Evolutionary conservation across 176 grass and related monocot species (phyloP), one percentile per base, ranked within the genome.

Genomic region (Paspalum notatum): DNA sequence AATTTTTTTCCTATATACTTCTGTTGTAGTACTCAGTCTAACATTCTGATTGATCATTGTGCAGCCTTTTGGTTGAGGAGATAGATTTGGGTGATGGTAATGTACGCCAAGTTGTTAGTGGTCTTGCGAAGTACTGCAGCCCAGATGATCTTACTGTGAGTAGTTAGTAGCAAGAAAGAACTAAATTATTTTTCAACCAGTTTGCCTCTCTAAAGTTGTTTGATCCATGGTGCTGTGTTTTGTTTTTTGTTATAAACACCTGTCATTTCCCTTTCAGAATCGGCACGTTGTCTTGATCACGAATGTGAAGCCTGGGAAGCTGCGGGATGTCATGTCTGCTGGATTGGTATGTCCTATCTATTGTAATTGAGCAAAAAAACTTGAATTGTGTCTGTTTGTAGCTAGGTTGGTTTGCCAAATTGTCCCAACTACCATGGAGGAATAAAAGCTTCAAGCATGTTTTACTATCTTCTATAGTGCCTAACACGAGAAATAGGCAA

Each of bases 271-370:
- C 82, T 85, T 82, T 69, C 71, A 99, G 96, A 99, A 99, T 76
- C 96, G 88, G 9, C 86, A 54, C 20, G 90, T 99, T 22, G 90
- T 93, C 44, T 90, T 99, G 54, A 95, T 99, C 79, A 99, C 96
- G 5, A 99, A 99, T 85, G 96, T 99, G 84, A 95, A 99, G 72
- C 96, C 96, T 66, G 96, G 96, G 84, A 99, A 99, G 71, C 49
- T 99, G 72, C 88, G 92, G 8, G 96, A 99, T 76, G 79, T 95
- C 38, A 86, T 90, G 96, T 99, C 96, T 87, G 71, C 92, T 88
- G 96, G 96, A 84, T 86, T 99, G 90, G 96, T 99, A 95, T 43
- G 47, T 56, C 52, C 20, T 76, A 24, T 48, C 17, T 82, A 20
- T 75, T 80, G 32, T 80, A 50, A 6, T 46, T 80, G 45, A 38